Evolutionary conservation across 225 moss, liverwort and hornwort genomes (phyloP), one percentile per base, ranked within the genome.

Genomic region (Physcomitrellopsis africana): DNA sequence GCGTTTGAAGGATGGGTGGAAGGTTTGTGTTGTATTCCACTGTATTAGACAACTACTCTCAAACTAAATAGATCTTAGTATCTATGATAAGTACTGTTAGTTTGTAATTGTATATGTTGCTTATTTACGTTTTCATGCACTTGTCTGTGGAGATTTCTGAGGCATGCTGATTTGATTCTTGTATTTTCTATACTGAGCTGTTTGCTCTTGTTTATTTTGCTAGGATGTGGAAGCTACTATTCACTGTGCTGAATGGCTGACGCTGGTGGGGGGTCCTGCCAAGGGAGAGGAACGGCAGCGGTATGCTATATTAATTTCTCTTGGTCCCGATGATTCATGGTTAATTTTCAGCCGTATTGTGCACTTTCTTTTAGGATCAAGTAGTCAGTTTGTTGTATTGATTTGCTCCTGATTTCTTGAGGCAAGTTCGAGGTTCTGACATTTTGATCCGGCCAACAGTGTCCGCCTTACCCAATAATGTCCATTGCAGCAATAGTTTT

Each of bases 1-100:
- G 95, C 93, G 97, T 58, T 86, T 94, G 26, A 99, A 99, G 85
- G 97, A 99, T 89, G 97, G 97, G 74, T 99, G 97, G 97, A 99
- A 99, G 97, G 97, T 85, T 69, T 55, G 79, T 95, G 16, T 56
- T 64, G 43, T 72, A 59, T 70, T 13, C 24, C 63, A 63, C 49
- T 63, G 67, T 75, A 43, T 55, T 27, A 24, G 51, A 69, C 5
- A 14, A 52, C 23, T 23, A 53, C 19, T 14, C 7, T 13, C 15
- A 54, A 42, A 60, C 10, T 26, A 43, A 73, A 60, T 37, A 41
- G 73, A 47, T 51, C 15, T 42, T 63, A 23, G 14, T 66, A 46
- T 66, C 56, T 46, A 57, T 57, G 46, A 46, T 10, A 15, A 56
- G 57, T 37, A 49, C 59, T 67, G 62, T 22, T 46, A 45, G 22